A percentile compares a stretch with the other conserved stretches of the same genome.
Conservation (phyloP, 164 flowering plant species). For the Protea cynaroides region DNA sequence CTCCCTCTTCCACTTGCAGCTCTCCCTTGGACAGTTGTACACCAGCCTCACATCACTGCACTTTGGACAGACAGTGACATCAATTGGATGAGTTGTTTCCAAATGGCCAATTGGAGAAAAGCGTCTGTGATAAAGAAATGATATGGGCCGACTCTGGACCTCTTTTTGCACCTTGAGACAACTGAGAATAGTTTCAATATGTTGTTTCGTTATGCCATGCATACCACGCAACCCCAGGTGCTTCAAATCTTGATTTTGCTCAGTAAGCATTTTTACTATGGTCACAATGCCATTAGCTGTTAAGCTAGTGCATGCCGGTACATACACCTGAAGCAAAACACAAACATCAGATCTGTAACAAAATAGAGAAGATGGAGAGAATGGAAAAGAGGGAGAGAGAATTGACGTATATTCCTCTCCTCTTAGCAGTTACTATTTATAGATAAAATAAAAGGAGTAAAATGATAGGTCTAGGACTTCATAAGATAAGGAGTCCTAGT, state of each 20-base stretch:
- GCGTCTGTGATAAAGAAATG: conserved; percentile 18
- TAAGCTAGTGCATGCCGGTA: conserved; percentile 62
- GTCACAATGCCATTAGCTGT: conserved; percentile 54
- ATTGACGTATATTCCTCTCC: too few species aligned
- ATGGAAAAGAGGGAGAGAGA: too few species aligned
- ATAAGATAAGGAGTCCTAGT: too few species aligned
- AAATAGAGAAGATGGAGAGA: too few species aligned
- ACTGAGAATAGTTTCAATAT: conserved; percentile 34
- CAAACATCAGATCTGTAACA: neutral
- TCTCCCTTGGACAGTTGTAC: conserved; percentile 54
- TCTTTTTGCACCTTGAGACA: conserved; percentile 14
- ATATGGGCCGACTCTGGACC: conserved; percentile 10
- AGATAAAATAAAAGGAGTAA: too few species aligned
- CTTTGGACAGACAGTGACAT: conserved; percentile 60
- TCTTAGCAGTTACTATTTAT: too few species aligned
- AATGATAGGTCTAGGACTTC: too few species aligned
- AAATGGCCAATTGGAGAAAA: neutral
- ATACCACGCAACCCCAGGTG: conserved; percentile 45
- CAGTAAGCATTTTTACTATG: conserved; percentile 39
- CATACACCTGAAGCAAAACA: conserved; percentile 39
- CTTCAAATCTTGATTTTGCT: conserved; percentile 23
- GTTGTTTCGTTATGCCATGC: conserved; percentile 35
- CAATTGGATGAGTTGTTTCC: conserved; percentile 23
- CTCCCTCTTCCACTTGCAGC: conserved; percentile 31
- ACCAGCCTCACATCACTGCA: conserved; percentile 52